These are phyloP conservation scores for Begonia peltatifolia DNA, from an alignment of 306 rosid species.

Conservation along the genomic window DNA sequence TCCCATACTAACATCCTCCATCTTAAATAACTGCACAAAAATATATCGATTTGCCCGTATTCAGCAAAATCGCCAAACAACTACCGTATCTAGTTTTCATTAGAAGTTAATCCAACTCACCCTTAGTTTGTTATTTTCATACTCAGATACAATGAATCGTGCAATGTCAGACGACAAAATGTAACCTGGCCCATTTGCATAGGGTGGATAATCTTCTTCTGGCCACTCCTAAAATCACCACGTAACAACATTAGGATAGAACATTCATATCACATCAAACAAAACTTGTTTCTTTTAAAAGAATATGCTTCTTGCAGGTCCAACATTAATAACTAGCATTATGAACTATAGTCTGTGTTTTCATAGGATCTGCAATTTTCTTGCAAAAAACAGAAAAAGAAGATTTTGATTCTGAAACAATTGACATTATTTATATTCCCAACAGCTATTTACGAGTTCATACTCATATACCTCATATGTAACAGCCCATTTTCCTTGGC, in stretches of 20 bases:
- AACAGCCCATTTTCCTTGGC: slow-evolving; percentile 95
- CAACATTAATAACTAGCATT: not conserved
- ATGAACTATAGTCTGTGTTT: not conserved
- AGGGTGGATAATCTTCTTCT: slow-evolving; percentile 55
- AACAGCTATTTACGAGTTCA: slow-evolving; percentile 4
- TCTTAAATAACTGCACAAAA: slow-evolving; percentile 47
- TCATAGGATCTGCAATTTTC: no score
- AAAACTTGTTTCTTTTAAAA: not conserved
- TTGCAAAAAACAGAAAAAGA: not conserved
- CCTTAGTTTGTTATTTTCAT: slow-evolving; percentile 37
- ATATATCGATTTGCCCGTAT: not conserved
- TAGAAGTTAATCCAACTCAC: slow-evolving; percentile 14
- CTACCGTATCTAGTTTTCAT: not conserved
- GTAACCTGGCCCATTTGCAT: slow-evolving; percentile 71
- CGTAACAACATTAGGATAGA: not conserved
- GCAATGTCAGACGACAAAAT: slow-evolving; percentile 52
- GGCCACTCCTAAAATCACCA: slow-evolving; percentile 54
- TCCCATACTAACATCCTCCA: slow-evolving; percentile 85
- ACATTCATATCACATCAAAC: not conserved
- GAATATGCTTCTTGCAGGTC: not conserved
- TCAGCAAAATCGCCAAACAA: not conserved
- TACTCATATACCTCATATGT: slow-evolving; percentile 55
- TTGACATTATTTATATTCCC: not conserved
- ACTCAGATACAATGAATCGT: slow-evolving; percentile 27
- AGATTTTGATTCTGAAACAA: not conserved